A percentile compares a stretch with the other conserved stretches of the same genome.
Conservation (phyloP, 1,284 basidiomycete species). For the Ceratobasidium sp. region DNA sequence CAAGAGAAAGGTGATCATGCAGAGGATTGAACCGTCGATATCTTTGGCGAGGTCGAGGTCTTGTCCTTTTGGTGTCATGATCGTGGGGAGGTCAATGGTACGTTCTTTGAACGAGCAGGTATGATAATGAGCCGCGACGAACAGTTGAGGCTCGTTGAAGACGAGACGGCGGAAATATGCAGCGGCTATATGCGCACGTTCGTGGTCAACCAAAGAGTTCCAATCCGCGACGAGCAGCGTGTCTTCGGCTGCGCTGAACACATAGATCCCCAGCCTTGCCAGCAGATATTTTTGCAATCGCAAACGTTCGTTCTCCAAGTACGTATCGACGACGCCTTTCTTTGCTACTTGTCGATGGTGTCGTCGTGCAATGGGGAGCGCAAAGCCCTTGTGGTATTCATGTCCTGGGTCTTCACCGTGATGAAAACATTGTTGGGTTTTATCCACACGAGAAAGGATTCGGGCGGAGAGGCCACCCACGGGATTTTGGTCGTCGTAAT, state of each 20-base stretch:
- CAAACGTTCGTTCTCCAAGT: neutral
- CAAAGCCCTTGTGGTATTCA: neutral
- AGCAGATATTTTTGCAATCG: neutral
- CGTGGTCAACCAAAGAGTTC: slow-evolving; percentile 9
- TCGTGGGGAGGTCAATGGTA: neutral
- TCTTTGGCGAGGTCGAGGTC: slow-evolving; percentile 3
- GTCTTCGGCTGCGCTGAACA: neutral
- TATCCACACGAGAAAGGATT: neutral
- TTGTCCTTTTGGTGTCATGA: neutral
- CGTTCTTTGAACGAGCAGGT: neutral
- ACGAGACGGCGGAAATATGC: slow-evolving; percentile 23
- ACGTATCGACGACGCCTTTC: neutral
- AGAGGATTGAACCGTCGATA: neutral
- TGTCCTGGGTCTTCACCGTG: neutral
- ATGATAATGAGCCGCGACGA: neutral
- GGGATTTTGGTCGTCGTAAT: neutral
- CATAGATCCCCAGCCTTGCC: neutral
- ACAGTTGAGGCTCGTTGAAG: slow-evolving; percentile 15
- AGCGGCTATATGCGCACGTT: slow-evolving; percentile 18
- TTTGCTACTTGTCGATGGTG: neutral
- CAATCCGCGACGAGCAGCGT: neutral
- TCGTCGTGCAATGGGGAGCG: neutral
- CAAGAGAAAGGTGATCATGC: slow-evolving; percentile 18
- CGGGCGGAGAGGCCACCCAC: slow-evolving; percentile 4
- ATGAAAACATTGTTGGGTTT: neutral